A percentile compares a stretch with the other conserved stretches of the same genome.
Conservation (phyloP, 2,329 filamentous ascomycete genomes). For the Diaporthe citri region DNA sequence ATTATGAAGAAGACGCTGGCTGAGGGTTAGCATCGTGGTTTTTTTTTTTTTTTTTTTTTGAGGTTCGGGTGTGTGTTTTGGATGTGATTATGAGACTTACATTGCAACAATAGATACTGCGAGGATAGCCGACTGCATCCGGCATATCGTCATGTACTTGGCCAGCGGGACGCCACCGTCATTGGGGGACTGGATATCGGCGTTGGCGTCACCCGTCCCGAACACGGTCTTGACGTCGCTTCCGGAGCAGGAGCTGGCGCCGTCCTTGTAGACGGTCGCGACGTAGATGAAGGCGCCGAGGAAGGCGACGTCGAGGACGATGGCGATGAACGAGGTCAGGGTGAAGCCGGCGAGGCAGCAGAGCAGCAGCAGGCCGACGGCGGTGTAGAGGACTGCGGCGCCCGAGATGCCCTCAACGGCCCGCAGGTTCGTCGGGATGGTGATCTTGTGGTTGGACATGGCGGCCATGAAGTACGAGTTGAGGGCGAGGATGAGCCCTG, state of each 20-base stretch:
- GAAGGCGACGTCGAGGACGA: conserved; percentile 84
- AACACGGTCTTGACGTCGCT: conserved; percentile 74
- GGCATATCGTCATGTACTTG: conserved; percentile 70
- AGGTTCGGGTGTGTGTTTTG: background rate
- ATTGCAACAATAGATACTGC: conserved; percentile 83
- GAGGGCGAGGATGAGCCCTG: conserved; percentile 80
- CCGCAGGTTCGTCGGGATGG: conserved; percentile 74
- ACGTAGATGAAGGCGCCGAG: conserved; percentile 84
- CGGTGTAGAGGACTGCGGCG: conserved; percentile 78
- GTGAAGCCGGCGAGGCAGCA: conserved; percentile 83
- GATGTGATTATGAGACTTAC: conserved; percentile 57
- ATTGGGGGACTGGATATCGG: conserved; percentile 61
- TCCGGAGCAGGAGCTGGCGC: conserved; percentile 72
- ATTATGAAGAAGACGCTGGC: conserved; percentile 51
- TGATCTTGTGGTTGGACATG: conserved; percentile 72
- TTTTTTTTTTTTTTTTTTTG: too few species aligned
- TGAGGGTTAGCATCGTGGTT: background rate
- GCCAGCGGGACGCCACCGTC: conserved; percentile 63
- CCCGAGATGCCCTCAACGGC: conserved; percentile 86
- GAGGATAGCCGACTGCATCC: conserved; percentile 81
- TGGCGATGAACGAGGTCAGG: conserved; percentile 78
- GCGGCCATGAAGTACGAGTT: conserved; percentile 88
- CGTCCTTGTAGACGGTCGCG: conserved; percentile 78
- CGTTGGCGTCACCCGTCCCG: conserved; percentile 70
- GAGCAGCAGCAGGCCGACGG: conserved; percentile 79